phyloP scores from a whole-genome alignment of 176 grass and related monocot species.

The Triticum dicoccoides region DNA sequence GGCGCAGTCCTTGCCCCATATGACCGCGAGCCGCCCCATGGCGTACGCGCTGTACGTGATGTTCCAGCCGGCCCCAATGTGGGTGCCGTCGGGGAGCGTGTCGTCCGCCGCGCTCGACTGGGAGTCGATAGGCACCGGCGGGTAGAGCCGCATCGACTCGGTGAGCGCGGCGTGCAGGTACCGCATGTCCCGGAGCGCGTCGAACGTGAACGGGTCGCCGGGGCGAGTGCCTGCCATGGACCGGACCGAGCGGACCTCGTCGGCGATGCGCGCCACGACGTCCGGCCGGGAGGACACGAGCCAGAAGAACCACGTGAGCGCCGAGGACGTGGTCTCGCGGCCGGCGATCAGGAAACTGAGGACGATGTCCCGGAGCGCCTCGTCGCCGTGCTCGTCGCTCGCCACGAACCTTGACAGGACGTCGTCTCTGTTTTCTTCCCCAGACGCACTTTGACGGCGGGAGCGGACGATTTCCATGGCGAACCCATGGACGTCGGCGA shows the following conservation, averaged over 20 bases:
- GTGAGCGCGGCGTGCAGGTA: constrained; percentile 60
- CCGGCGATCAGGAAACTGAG: constrained; percentile 2
- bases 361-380: neutral
- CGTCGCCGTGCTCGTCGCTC: constrained; percentile 13
- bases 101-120: constrained; percentile 51
- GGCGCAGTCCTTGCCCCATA: constrained; percentile 10
- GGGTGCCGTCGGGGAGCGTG: constrained; percentile 17
- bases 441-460: neutral
- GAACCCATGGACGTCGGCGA: constrained; percentile 35
- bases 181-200: constrained; percentile 42
- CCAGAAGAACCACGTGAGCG: constrained; percentile 14
- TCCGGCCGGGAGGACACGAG: constrained; percentile 16
- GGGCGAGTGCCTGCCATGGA: neutral
- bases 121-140: constrained; percentile 42
- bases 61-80: neutral
- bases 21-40: neutral
- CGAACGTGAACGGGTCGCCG: constrained; percentile 32
- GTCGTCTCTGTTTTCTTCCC: constrained; percentile 21
- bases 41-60: constrained; percentile 1
- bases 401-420: constrained; percentile 40
- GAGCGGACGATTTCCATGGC: constrained; percentile 43
- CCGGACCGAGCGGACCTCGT: constrained; percentile 26
- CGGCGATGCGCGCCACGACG: constrained; percentile 21
- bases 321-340: neutral
- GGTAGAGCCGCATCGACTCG: constrained; percentile 56